These are phyloP conservation scores for Diplodia intermedia DNA, from an alignment of 2,329 filamentous ascomycete genomes.

Conservation along the genomic window DNA sequence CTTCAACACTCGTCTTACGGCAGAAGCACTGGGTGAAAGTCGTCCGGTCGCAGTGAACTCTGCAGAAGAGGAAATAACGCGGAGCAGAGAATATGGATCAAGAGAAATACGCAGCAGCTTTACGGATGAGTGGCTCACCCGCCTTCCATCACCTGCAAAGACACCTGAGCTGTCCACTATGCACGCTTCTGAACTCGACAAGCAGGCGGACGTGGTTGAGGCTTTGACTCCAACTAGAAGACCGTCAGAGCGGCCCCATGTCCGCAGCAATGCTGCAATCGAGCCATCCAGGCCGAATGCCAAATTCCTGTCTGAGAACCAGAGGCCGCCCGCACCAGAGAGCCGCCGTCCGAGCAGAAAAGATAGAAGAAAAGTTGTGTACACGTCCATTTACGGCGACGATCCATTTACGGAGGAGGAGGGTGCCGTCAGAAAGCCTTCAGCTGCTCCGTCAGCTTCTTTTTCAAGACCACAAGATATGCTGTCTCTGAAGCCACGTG, in stretches of 20 bases:
- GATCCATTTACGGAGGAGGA: background rate
- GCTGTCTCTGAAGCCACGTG: background rate
- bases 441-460: background rate
- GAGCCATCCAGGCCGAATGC: background rate
- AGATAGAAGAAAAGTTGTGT: background rate
- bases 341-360: background rate
- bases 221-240: constrained; percentile 6
- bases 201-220: background rate
- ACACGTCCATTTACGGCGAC: background rate
- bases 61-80: background rate
- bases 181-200: background rate
- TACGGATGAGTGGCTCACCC: constrained; percentile 22
- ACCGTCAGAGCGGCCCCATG: background rate
- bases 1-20: background rate
- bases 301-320: background rate
- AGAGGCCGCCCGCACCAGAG: background rate
- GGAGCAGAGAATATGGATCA: constrained; percentile 13
- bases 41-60: background rate
- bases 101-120: constrained; percentile 27
- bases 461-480: background rate
- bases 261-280: background rate
- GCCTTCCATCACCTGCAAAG: constrained; percentile 9
- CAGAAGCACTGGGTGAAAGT: background rate
- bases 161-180: constrained; percentile 6
- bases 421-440: background rate